Percentiles rank a stretch among this genome's conserved stretches.
Conservation (phyloP, 2,329 filamentous ascomycete genomes). For the Aspergillus melleus region DNA sequence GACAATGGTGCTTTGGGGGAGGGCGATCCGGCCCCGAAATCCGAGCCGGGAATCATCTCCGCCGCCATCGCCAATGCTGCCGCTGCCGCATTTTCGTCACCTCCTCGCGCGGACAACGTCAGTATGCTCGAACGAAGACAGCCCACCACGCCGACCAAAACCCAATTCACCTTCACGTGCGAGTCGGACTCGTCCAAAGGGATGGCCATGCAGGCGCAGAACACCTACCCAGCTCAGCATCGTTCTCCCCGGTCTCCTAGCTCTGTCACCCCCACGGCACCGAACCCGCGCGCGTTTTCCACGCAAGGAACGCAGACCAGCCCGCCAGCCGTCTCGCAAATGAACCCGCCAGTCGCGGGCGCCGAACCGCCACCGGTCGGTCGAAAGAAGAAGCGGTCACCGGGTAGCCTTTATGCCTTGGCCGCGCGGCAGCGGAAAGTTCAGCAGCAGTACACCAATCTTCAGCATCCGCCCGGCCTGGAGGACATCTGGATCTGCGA, state of each 20-base stretch:
- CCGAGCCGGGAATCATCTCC: slow-evolving; percentile 81
- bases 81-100: slow-evolving; percentile 64
- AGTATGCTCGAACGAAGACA: slow-evolving; percentile 73
- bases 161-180: slow-evolving; percentile 95
- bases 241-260: slow-evolving; percentile 33
- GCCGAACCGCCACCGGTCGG: slow-evolving; percentile 49
- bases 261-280: slow-evolving; percentile 32
- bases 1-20: slow-evolving; percentile 23
- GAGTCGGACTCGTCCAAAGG: slow-evolving; percentile 83
- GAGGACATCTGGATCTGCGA: slow-evolving; percentile 94
- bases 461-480: slow-evolving; percentile 66
- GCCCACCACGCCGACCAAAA: slow-evolving; percentile 66
- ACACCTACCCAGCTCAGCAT: slow-evolving; percentile 41
- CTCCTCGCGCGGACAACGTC: slow-evolving; percentile 69
- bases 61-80: slow-evolving; percentile 87
- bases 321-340: slow-evolving; percentile 46
- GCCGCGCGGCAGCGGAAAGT: slow-evolving; percentile 77
- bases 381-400: slow-evolving; percentile 66
- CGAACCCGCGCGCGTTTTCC: slow-evolving; percentile 43
- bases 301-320: slow-evolving; percentile 59
- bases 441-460: slow-evolving; percentile 74
- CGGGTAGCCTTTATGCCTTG: slow-evolving; percentile 68
- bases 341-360: slow-evolving; percentile 40
- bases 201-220: slow-evolving; percentile 70
- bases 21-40: slow-evolving; percentile 39